These are phyloP conservation scores for Globisporangium nodosum DNA, from an alignment of 352 stramenopile genomes.

Conservation along the genomic window DNA sequence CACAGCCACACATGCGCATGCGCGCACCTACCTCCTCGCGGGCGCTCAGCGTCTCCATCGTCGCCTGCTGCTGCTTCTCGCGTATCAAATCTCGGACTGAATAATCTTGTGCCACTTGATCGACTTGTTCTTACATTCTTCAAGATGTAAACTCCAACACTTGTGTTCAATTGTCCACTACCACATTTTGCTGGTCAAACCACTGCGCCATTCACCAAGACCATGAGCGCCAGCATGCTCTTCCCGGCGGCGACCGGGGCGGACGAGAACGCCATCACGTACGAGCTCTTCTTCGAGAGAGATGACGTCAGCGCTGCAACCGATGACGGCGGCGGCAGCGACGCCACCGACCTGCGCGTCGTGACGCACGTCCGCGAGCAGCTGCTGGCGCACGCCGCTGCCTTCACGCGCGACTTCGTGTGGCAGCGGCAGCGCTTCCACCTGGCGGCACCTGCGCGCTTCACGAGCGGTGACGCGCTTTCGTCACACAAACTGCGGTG, in stretches of 20 bases:
- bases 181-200: neutral
- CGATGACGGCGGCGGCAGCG: slow-evolving; percentile 2
- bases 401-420: slow-evolving; percentile 36
- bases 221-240: neutral
- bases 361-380: slow-evolving; percentile 12
- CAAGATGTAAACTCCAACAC: neutral
- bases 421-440: slow-evolving; percentile 57
- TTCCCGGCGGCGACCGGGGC: neutral
- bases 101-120: neutral
- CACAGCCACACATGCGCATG: neutral
- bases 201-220: no score
- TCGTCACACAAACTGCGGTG: slow-evolving; percentile 2
- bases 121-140: neutral
- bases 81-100: neutral
- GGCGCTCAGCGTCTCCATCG: neutral
- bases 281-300: slow-evolving; percentile 33
- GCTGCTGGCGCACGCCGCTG: slow-evolving; percentile 22
- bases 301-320: neutral
- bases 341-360: slow-evolving; percentile 3
- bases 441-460: slow-evolving; percentile 11
- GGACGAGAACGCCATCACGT: slow-evolving; percentile 19
- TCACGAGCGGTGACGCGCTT: neutral
- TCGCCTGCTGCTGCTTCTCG: neutral
- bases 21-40: neutral
- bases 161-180: neutral